Base-by-base conservation (phyloP, 1,139 yeast species). In the Yamadazyma conglobata region DNA sequence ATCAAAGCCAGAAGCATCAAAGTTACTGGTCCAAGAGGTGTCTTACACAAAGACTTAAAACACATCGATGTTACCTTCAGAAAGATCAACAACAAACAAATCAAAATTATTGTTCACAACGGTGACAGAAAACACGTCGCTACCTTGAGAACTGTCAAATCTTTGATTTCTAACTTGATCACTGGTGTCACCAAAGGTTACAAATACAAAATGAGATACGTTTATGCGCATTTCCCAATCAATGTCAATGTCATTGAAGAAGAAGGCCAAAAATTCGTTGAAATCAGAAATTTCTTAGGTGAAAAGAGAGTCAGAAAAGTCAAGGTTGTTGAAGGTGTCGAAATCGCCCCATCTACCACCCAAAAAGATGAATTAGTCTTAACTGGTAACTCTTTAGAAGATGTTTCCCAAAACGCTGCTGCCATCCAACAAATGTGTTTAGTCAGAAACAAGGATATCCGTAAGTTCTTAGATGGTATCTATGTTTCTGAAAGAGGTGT, bases 81-180 rank as follows among this genome's bases (percentile, higher is more conserved):
- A 52, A 87, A 89, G 78, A 60, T 84, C 50, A 68, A 69, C 64
- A 70, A 77, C 71, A 72, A 64, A 48, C 79, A 79, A 56, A 74
- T 93, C 72, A 84, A 82, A 75, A 79, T 91, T 62, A 76, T 88
- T 56, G 96, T 93, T 50, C 94, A 86, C 84, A 87, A 89, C 68
- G 98, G 98, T 76, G 96, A 87, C 85, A 88, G 97, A 82, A 91
- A 91, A 82, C 98, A 91, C 76, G 97, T 91, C 69, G 99, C 99
- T 66, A 87, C 96, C 64, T 79, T 91, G 68, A 89, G 97, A 80
- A 91, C 98, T 47, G 97, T 91, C 70, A 88, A 88, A 77, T 86
- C 97, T 52, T 76, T 91, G 64, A 77, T 91, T 58, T 66, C 87
- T 63, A 91, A 93, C 87, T 71, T 91, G 80, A 72, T 91, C 74